Percentiles rank a stretch among this genome's conserved stretches.
Evolutionary conservation across 73 alveolate genomes (phyloP).

Genomic region (Tetrahymena malaccensis): DNA sequence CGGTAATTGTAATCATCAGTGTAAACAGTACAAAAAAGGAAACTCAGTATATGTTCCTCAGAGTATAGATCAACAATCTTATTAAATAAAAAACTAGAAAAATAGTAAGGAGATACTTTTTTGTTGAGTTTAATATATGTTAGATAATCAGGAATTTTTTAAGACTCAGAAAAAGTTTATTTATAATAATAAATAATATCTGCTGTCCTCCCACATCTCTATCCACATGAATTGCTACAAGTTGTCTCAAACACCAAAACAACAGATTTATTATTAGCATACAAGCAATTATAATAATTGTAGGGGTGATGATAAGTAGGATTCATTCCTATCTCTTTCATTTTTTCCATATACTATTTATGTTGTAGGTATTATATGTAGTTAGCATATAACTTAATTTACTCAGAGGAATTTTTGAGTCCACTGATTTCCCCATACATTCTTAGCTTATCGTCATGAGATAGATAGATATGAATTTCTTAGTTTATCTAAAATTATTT

Average conservation of each 20-base stretch:
- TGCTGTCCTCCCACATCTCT: background rate
- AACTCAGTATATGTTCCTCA: background rate
- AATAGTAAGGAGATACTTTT: background rate
- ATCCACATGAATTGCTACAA: background rate
- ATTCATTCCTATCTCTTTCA: background rate
- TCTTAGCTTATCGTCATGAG: background rate
- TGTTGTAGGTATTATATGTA: background rate
- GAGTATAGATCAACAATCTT: background rate
- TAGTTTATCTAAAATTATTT: background rate
- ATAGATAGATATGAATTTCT: background rate
- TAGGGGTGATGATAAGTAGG: background rate
- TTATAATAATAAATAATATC: background rate
- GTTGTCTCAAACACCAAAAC: background rate
- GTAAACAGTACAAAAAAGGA: background rate
- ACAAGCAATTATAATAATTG: background rate
- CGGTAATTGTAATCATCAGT: background rate
- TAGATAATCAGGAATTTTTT: background rate
- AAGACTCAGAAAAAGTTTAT: background rate
- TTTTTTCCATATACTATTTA: background rate
- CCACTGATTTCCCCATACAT: background rate
- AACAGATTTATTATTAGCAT: background rate
- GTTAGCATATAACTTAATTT: background rate
- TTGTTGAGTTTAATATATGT: background rate
- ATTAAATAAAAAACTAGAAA: background rate
- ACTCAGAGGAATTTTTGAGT: background rate